phyloP scores from a whole-genome alignment of 1,139 yeast species.

The Scheffersomyces lignicola region DNA sequence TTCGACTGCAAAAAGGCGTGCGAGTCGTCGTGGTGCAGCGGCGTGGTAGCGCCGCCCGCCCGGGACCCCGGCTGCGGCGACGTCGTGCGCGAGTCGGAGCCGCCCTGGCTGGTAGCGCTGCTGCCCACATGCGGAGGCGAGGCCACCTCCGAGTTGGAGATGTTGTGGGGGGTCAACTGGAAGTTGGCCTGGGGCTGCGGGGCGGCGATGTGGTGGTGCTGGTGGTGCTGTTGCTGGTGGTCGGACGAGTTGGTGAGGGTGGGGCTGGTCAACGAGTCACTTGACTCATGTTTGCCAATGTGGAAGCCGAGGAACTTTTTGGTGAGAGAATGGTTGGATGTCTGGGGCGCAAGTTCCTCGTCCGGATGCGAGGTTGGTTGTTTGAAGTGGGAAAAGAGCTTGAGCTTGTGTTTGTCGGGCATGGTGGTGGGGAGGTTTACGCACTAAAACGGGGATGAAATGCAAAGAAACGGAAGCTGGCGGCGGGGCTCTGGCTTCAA shows the following conservation, averaged over 20 bases:
- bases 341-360: conserved; percentile 33
- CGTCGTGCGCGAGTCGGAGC: conserved; percentile 7
- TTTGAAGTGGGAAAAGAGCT: conserved; percentile 38
- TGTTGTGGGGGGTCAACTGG: conserved; percentile 7
- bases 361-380: conserved; percentile 21
- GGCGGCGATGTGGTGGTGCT: conserved; percentile 10
- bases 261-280: conserved; percentile 36
- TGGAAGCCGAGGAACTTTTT: conserved; percentile 38
- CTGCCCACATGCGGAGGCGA: conserved; percentile 7
- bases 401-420: conserved; percentile 51
- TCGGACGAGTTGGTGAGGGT: conserved; percentile 29
- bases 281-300: conserved; percentile 40
- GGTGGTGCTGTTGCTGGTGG: conserved; percentile 19
- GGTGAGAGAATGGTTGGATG: conserved; percentile 32
- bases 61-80: conserved; percentile 15
- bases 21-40: conserved; percentile 26
- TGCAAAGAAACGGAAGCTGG: no score
- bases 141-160: conserved; percentile 3
- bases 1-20: conserved; percentile 34
- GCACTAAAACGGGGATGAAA: no score
- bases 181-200: conserved; percentile 6
- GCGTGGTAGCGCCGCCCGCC: conserved; percentile 16
- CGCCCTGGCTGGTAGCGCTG: conserved; percentile 4
- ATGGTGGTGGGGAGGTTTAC: conserved; percentile 23
- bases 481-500: no score